Evolutionary conservation across 2,329 filamentous ascomycete genomes (phyloP).

Genomic region (Metarhizium album): DNA sequence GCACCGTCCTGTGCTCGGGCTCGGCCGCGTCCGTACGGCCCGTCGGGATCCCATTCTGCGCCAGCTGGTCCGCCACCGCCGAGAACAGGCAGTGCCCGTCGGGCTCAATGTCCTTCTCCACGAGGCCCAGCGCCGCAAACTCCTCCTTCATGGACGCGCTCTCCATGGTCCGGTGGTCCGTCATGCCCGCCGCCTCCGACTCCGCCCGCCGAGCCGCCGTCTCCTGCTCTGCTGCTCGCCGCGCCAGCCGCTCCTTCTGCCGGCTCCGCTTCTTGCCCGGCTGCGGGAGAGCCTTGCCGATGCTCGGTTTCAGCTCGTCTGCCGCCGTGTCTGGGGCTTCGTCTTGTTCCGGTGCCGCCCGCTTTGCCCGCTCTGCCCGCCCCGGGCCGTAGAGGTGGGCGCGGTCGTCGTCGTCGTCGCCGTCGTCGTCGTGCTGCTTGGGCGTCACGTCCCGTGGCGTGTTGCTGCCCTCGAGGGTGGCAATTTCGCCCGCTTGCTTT

Average conservation of each 20-base stretch:
- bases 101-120: slow-evolving; percentile 69
- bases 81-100: slow-evolving; percentile 95
- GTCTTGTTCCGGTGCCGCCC: background rate
- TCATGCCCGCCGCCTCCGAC: slow-evolving; percentile 63
- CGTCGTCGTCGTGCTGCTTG: slow-evolving; percentile 4
- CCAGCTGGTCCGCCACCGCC: slow-evolving; percentile 30
- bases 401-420: slow-evolving; percentile 1
- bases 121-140: slow-evolving; percentile 53
- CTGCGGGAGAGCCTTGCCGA: slow-evolving; percentile 2
- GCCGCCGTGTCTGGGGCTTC: slow-evolving; percentile 8
- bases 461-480: slow-evolving; percentile 22
- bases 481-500: slow-evolving; percentile 52
- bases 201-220: slow-evolving; percentile 57
- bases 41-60: background rate
- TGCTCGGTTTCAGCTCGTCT: background rate
- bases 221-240: slow-evolving; percentile 76
- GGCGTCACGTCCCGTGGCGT: slow-evolving; percentile 9
- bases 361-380: background rate
- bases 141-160: slow-evolving; percentile 56
- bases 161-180: slow-evolving; percentile 62
- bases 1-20: slow-evolving; percentile 53
- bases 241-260: slow-evolving; percentile 81
- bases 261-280: slow-evolving; percentile 68
- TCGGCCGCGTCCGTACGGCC: slow-evolving; percentile 10
- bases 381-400: background rate